A percentile compares a stretch with the other conserved stretches of the same genome.
Evolutionary conservation across 2,329 filamentous ascomycete genomes (phyloP).

Genomic region (Verticillium alfalfae): DNA sequence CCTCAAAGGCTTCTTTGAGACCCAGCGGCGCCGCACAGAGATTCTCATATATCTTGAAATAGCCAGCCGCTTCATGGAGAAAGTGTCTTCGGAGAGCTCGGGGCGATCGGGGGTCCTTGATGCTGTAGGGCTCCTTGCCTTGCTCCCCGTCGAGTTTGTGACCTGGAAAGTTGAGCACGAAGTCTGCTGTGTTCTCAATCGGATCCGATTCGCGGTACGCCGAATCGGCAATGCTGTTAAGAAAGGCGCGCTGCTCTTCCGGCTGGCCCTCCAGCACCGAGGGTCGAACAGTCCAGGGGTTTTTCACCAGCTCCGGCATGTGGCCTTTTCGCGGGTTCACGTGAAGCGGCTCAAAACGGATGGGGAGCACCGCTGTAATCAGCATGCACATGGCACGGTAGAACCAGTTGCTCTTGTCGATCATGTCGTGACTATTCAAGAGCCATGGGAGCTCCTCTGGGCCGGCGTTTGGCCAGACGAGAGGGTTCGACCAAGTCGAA

Average conservation of each 20-base stretch:
- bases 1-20: not conserved
- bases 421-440: not conserved
- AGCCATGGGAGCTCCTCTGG: not conserved
- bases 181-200: not conserved
- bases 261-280: too few relatives aligned
- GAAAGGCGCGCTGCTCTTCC: too few relatives aligned
- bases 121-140: not conserved
- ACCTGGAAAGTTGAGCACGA: not conserved
- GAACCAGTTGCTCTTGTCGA: conserved; percentile 4
- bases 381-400: conserved; percentile 5
- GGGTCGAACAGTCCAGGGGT: not conserved
- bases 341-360: not conserved
- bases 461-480: not conserved
- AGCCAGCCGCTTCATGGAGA: not conserved
- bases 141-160: not conserved
- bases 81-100: not conserved
- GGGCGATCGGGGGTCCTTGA: not conserved
- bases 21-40: not conserved
- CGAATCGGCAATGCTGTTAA: too few relatives aligned
- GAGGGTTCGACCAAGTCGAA: not conserved
- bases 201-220: not conserved
- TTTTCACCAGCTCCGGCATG: not conserved
- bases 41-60: not conserved
- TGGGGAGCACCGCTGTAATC: conserved; percentile 2
- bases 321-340: not conserved